phyloP scores from a whole-genome alignment of 441 rosid genomes.

The Pelargonium citronellum region DNA sequence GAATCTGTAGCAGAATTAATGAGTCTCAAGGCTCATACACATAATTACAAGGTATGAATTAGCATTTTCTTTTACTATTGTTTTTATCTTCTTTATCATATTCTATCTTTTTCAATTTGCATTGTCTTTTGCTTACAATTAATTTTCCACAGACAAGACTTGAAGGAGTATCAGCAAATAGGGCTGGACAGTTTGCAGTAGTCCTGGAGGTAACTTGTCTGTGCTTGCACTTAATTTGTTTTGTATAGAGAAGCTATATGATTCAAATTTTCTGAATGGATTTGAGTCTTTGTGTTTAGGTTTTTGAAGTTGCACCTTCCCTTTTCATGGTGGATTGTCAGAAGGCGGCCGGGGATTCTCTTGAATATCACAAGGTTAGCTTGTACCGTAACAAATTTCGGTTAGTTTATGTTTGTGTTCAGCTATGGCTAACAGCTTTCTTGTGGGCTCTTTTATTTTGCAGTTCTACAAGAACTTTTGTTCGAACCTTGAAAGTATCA shows the following conservation, averaged over 20 bases:
- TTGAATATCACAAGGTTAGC: conserved; percentile 80
- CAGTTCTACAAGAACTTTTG: conserved; percentile 86
- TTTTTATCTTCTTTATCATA: too few species aligned
- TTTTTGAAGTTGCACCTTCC: conserved; percentile 81
- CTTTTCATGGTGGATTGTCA: conserved; percentile 86
- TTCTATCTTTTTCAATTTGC: too few species aligned
- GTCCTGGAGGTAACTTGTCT: conserved; percentile 9
- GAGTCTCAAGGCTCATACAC: conserved; percentile 55
- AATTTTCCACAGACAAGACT: conserved; percentile 55
- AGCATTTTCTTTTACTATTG: too few species aligned
- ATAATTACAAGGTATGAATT: conserved; percentile 55
- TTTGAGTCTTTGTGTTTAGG: conserved; percentile 29
- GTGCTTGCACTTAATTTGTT: too few species aligned
- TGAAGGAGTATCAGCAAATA: conserved; percentile 52
- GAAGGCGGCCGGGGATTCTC: conserved; percentile 87
- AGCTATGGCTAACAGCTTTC: neutral
- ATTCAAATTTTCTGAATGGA: neutral
- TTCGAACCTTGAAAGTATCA: conserved; percentile 59
- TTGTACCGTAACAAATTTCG: neutral
- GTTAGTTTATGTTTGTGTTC: neutral
- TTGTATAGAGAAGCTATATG: too few species aligned
- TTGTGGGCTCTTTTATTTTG: conserved; percentile 14
- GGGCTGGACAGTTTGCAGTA: conserved; percentile 60
- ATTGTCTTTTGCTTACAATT: neutral
- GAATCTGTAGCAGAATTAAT: conserved; percentile 71